phyloP scores from a whole-genome alignment of 371 early-diverging fungal species.

The Rhizopus delemar region DNA sequence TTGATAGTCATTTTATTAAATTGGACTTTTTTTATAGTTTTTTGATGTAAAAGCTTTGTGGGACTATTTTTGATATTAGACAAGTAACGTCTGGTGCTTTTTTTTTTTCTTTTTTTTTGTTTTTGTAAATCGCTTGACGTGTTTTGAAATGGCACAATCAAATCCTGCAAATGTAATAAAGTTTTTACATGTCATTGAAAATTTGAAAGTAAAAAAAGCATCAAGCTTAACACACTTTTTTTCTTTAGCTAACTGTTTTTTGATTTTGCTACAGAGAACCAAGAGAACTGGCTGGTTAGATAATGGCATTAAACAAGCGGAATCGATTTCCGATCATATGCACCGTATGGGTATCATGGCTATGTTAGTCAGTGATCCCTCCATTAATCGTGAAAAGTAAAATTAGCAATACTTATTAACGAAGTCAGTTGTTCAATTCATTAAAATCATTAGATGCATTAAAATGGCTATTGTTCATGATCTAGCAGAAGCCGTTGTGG shows the following conservation, averaged over 20 bases:
- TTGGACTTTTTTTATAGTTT: neutral
- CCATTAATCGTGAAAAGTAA: slow-evolving; percentile 57
- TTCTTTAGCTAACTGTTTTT: neutral
- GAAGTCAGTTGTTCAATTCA: slow-evolving; percentile 4
- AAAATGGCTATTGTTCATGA: slow-evolving; percentile 94
- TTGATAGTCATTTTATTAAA: neutral
- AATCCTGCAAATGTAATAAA: slow-evolving; percentile 49
- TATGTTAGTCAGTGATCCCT: slow-evolving; percentile 74
- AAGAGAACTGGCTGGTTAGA: slow-evolving; percentile 93
- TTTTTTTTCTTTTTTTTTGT: slow-evolving; percentile 7
- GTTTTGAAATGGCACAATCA: slow-evolving; percentile 14
- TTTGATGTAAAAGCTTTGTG: slow-evolving; percentile 1
- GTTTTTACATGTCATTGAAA: slow-evolving; percentile 67
- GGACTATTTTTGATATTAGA: neutral
- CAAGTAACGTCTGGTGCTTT: neutral
- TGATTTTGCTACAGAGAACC: slow-evolving; percentile 59
- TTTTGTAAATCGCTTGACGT: neutral
- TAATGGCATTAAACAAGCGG: slow-evolving; percentile 65
- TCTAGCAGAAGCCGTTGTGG: slow-evolving; percentile 85
- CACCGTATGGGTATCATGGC: slow-evolving; percentile 89
- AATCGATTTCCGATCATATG: slow-evolving; percentile 94
- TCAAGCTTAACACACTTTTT: neutral
- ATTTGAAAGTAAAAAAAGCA: slow-evolving; percentile 59
- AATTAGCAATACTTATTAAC: neutral
- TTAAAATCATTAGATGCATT: slow-evolving; percentile 55